A percentile compares a stretch with the other conserved stretches of the same genome.
These are phyloP conservation scores for Annulohypoxylon bovei DNA, from an alignment of 495 filamentous ascomycete species.

Conservation along the genomic window DNA sequence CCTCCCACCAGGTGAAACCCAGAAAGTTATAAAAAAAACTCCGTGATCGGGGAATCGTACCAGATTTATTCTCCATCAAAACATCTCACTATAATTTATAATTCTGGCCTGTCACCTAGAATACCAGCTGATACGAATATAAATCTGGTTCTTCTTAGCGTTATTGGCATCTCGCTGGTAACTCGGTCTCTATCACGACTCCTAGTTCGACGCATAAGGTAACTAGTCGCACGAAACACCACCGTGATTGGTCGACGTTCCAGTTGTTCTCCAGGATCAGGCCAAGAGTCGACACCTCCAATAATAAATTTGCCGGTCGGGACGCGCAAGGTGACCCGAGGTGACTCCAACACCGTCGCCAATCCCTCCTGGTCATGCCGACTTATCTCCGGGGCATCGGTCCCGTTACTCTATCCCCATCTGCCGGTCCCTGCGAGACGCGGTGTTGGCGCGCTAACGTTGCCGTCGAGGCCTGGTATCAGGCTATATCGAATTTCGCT, in stretches of 20 bases:
- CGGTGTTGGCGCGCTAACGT: not conserved
- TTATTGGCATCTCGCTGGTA: not conserved
- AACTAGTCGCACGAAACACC: constrained; percentile 5
- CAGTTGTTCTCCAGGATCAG: not conserved
- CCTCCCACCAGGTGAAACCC: not conserved
- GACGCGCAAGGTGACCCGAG: constrained; percentile 20
- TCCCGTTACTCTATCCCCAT: constrained; percentile 15
- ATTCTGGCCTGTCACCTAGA: not conserved
- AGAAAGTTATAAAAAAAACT: not conserved
- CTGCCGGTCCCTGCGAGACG: constrained; percentile 27
- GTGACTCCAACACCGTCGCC: not conserved
- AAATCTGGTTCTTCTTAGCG: not conserved
- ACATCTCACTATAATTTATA: not conserved
- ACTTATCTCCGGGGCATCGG: constrained; percentile 24
- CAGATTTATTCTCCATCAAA: constrained; percentile 5
- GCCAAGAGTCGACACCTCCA: constrained; percentile 29
- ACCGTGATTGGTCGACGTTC: constrained; percentile 1
- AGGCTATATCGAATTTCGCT: constrained; percentile 33
- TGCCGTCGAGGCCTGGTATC: constrained; percentile 15
- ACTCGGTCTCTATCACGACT: not conserved
- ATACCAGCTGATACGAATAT: not conserved
- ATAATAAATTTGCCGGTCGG: constrained; percentile 35
- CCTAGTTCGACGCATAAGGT: constrained; percentile 5
- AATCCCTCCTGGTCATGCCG: constrained; percentile 21
- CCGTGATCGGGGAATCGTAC: not conserved